Base-by-base conservation (phyloP, 2,329 filamentous ascomycete genomes). In the Diaporthe capsici region DNA sequence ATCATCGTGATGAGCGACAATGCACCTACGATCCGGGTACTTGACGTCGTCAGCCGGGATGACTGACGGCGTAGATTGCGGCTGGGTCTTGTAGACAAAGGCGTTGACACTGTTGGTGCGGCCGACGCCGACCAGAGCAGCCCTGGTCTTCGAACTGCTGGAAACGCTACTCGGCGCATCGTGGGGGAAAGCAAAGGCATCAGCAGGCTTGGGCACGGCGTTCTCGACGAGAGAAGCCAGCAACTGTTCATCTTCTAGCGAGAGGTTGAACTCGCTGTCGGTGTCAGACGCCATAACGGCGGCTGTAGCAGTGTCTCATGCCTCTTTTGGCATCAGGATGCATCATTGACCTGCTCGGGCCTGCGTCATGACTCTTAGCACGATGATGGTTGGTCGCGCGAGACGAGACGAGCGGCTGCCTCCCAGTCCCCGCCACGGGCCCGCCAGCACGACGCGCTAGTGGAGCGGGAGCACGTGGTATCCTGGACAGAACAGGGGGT, bases 1-100 rank as follows among this genome's bases (percentile, higher is more conserved):
- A 31, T 39, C 37, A 28, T 61, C 22, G 20, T 6, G 58, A 44
- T 13, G 34, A 61, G 49, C 34, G 47, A 28, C 7, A 28, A 20
- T 20, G 47, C 61, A 85, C 88, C 81, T 83, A 92, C 91, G 82
- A 85, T 90, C 86, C 81, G 90, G 87, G 83, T 90, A 90, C 77
- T 77, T 76, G 82, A 88, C 79, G 71, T 82, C 79, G 75, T 82
- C 76, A 72, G 71, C 12, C 37, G 76, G 75, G 44, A 71, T 58
- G n/a, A 72, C 53, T 37, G 76, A 72, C 20, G 75, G 65, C 39
- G 44, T 63, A 20, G 72, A 71, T 55, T 72, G 57, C 37, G 76
- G 72, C 42, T 73, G 75, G 12, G 72, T 75, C 39, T 44, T 71
- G 34, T 60, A 44, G 61, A 75, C 60, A 34, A 75, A 73, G 13